Percentiles rank a stretch among this genome's conserved stretches.
phyloP scores from a whole-genome alignment of 1,284 basidiomycete species.

The Ceratobasidium sp. region DNA sequence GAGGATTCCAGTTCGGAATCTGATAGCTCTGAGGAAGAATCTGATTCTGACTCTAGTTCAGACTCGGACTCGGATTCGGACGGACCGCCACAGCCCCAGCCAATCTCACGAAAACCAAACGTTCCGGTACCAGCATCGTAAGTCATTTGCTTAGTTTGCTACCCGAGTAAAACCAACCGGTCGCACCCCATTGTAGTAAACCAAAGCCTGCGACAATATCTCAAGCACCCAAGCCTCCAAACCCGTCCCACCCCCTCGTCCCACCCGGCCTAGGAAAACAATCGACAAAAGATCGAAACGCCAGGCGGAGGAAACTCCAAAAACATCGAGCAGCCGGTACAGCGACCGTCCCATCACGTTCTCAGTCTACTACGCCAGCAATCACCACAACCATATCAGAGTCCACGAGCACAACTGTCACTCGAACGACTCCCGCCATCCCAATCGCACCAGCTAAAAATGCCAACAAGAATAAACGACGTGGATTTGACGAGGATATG shows the following conservation, averaged over 20 bases:
- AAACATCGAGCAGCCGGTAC: constrained; percentile 47
- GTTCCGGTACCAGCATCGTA: neutral
- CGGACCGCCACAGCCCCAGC: constrained; percentile 44
- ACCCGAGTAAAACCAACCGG: constrained; percentile 13
- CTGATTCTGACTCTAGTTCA: constrained; percentile 48
- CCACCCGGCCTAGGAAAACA: constrained; percentile 72
- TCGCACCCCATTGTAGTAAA: neutral
- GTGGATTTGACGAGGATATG: constrained; percentile 48
- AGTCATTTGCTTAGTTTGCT: neutral
- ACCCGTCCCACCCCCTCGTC: constrained; percentile 47
- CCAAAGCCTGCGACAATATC: neutral
- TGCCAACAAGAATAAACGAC: constrained; percentile 39
- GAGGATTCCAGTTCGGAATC: constrained; percentile 36
- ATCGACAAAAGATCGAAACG: constrained; percentile 70
- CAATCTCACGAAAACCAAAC: constrained; percentile 19
- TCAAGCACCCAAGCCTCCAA: neutral
- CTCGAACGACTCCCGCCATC: neutral
- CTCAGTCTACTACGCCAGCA: neutral
- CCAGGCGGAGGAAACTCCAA: constrained; percentile 64
- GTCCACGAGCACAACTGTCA: constrained; percentile 1
- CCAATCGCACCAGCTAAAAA: constrained; percentile 35
- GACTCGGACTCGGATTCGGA: constrained; percentile 46
- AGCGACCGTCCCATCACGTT: neutral
- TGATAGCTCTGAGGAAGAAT: constrained; percentile 44
- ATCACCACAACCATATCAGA: constrained; percentile 25